Base-by-base conservation (phyloP, 1,139 yeast species). In the Lodderomyces oxycetoniae region DNA sequence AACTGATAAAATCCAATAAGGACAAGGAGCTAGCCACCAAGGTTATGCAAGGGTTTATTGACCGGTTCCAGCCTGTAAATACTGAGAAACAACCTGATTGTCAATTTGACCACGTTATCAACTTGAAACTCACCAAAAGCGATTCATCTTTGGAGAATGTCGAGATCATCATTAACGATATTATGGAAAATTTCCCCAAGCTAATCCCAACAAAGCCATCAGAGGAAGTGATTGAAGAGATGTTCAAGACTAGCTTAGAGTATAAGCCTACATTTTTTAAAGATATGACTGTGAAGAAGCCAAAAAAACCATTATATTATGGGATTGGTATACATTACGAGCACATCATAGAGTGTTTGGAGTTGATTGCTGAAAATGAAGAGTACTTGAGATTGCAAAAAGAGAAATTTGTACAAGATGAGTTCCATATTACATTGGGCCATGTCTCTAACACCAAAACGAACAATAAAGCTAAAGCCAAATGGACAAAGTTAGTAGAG, bases 381-480 rank as follows among this genome's bases (percentile, higher is more conserved):
- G 48, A 43, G 33, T 82, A 67, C 63, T 27, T 36, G 6, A 19
- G 35, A 5, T 42, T 65, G 22, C 53, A 63, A 28, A 33, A 49
- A 0, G 43, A 39, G 0, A 46, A 58, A 3, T 59, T 79, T 25
- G 55, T 81, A 1, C 88, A 81, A 46, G 36, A 50, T 0, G 69
- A 65, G 26, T 83, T 87, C 48, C 98, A 91, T 52, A 75, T 89
- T 1, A 91, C 98, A 0, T 54, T 89, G 29, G 74, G 78, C 0
- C 97, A 91, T 52, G 43, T 52, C 0, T 48, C 53, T 11, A 53
- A 60, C 7, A 46, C 58, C 9, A 59, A 55, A 26, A 49, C 34
- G 3, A 42, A 46, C 20, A 52, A 52, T 28, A 52, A 53, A 32
- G 48, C 46, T n/a, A 39, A 40, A 23, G 34, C 33, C 32, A 49